Evolutionary conservation across 208 protist genomes (phyloP).

Genomic region (Wallacemonas collosoma): DNA sequence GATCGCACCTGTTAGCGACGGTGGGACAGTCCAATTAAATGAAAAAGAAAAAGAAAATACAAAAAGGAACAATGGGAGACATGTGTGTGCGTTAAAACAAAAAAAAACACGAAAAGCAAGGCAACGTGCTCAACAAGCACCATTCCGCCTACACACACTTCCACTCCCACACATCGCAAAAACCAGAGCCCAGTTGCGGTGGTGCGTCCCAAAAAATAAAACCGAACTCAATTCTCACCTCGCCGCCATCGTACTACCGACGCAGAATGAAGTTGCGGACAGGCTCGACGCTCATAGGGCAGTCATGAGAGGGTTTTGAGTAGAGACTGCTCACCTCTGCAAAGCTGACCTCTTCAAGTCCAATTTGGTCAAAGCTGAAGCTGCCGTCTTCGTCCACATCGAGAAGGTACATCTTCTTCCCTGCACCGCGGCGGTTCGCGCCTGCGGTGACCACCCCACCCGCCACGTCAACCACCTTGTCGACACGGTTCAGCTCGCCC

Average conservation of each 20-base stretch:
- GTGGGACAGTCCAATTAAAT: too few species aligned
- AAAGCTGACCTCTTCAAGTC: conserved; percentile 48
- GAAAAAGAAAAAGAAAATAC: too few species aligned
- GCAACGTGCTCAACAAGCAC: neutral
- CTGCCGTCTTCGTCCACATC: conserved; percentile 40
- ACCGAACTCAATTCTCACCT: neutral
- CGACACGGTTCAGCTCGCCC: conserved; percentile 59
- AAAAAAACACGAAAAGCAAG: neutral
- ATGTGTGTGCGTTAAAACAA: neutral
- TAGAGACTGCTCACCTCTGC: conserved; percentile 64
- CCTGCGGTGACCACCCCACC: conserved; percentile 33
- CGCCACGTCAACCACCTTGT: conserved; percentile 59
- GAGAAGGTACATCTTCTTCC: conserved; percentile 34
- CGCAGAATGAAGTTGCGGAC: conserved; percentile 48
- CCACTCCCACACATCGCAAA: conserved; percentile 4
- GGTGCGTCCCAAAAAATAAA: neutral
- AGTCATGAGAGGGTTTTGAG: conserved; percentile 21
- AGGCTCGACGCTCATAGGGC: conserved; percentile 43
- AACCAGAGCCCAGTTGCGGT: conserved; percentile 14
- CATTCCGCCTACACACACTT: too few species aligned
- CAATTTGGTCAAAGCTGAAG: conserved; percentile 35
- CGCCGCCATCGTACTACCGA: neutral
- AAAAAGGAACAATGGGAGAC: too few species aligned
- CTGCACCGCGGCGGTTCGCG: conserved; percentile 18
- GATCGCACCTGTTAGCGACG: too few species aligned